Evolutionary conservation across 805 yeast species (phyloP).

Genomic region (Pichia thaimueangensis): DNA sequence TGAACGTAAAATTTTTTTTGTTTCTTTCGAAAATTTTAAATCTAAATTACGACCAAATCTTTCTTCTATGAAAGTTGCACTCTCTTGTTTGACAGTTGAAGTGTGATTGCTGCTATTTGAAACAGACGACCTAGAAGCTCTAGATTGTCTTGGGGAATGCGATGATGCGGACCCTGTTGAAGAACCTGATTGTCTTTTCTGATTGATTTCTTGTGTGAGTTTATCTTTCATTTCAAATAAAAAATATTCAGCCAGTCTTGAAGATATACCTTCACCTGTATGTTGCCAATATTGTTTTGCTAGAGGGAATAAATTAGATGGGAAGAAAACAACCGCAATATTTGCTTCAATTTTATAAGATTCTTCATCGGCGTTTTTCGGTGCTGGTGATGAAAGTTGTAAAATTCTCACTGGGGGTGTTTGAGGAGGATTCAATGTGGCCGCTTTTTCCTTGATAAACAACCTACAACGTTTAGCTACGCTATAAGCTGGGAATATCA

Average conservation of each 20-base stretch:
- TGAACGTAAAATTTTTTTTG: slow-evolving; percentile 65
- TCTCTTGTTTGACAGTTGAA: slow-evolving; percentile 37
- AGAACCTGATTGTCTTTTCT: slow-evolving; percentile 13
- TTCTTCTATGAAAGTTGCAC: slow-evolving; percentile 69
- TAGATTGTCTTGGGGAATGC: slow-evolving; percentile 17
- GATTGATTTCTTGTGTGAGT: slow-evolving; percentile 23
- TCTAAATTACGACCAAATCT: slow-evolving; percentile 88
- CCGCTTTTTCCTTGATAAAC: slow-evolving; percentile 48
- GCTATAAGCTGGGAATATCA: slow-evolving; percentile 70
- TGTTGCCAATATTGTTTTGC: slow-evolving; percentile 96
- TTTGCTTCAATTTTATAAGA: slow-evolving; percentile 57
- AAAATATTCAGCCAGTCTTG: slow-evolving; percentile 82
- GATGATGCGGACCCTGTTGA: slow-evolving; percentile 15
- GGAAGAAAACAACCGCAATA: slow-evolving; percentile 76
- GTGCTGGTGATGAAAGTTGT: slow-evolving; percentile 67
- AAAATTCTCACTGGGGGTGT: slow-evolving; percentile 49
- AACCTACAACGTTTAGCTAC: slow-evolving; percentile 83
- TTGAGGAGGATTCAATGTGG: slow-evolving; percentile 28
- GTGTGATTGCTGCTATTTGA: slow-evolving; percentile 5
- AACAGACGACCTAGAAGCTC: slow-evolving; percentile 24
- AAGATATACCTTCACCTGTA: slow-evolving; percentile 93
- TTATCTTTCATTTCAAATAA: slow-evolving; percentile 49
- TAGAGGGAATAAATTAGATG: slow-evolving; percentile 46
- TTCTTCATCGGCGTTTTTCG: slow-evolving; percentile 51
- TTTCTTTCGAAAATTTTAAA: slow-evolving; percentile 64